These are phyloP conservation scores for Ophiocordyceps camponoti-rufipedis DNA, from an alignment of 2,329 filamentous ascomycete species.

Conservation along the genomic window DNA sequence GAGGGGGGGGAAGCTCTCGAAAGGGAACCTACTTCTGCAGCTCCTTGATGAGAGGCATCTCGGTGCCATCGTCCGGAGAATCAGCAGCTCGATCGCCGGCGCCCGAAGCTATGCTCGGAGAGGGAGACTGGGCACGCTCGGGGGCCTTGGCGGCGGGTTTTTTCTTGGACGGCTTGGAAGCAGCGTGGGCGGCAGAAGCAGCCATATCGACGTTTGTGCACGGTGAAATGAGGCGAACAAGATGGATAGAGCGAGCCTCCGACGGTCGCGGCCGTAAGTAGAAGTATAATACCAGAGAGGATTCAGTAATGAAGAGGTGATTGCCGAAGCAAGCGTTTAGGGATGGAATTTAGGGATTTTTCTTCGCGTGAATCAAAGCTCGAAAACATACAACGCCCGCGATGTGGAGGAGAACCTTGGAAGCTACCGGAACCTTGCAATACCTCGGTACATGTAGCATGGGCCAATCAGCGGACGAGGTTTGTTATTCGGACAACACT, in stretches of 20 bases:
- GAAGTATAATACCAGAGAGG: not conserved
- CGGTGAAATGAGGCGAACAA: not conserved
- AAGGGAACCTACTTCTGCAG: constrained; percentile 57
- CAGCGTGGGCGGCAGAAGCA: constrained; percentile 38
- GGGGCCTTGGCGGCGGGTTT: constrained; percentile 31
- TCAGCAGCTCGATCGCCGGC: constrained; percentile 33
- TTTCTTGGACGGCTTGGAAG: constrained; percentile 54
- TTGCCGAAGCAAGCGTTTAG: not conserved
- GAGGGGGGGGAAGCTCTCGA: not conserved
- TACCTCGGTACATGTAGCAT: not conserved
- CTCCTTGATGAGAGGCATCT: constrained; percentile 72
- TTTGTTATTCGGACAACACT: not conserved
- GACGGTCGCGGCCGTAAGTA: not conserved
- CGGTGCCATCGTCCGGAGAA: constrained; percentile 39
- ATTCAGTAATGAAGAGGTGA: not conserved
- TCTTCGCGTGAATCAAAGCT: not conserved
- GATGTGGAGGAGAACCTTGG: not conserved
- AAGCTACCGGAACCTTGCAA: not conserved
- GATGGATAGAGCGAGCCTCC: not conserved
- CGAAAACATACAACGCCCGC: not conserved
- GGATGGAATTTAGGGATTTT: not conserved
- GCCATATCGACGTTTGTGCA: constrained; percentile 28
- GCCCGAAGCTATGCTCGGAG: constrained; percentile 26
- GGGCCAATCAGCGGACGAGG: not conserved
- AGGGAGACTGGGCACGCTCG: constrained; percentile 35